Percentiles rank a stretch among this genome's conserved stretches.
Evolutionary conservation across 1,284 basidiomycete species (phyloP).

Genomic region (Boletus semigastroideus): DNA sequence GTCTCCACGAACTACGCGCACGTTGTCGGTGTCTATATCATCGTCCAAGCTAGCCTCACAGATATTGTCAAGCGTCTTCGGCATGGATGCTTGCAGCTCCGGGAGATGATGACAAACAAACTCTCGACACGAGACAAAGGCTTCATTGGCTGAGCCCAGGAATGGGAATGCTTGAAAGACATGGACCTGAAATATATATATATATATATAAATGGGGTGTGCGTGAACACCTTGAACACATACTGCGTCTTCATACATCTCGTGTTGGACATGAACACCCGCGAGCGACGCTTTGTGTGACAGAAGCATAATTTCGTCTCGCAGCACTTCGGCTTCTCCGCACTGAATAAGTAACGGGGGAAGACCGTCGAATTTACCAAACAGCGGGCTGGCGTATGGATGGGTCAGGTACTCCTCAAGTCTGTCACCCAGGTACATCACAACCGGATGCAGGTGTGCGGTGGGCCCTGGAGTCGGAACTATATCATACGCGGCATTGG

Average conservation of each 20-base stretch:
- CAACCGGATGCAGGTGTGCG: slow-evolving; percentile 92
- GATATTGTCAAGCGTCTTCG: slow-evolving; percentile 50
- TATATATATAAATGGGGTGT: slow-evolving; percentile 2
- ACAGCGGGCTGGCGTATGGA: slow-evolving; percentile 95
- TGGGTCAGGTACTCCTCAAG: slow-evolving; percentile 88
- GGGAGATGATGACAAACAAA: slow-evolving; percentile 69
- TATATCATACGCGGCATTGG: slow-evolving; percentile 82
- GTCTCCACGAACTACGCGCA: slow-evolving; percentile 66
- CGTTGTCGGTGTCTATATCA: slow-evolving; percentile 64
- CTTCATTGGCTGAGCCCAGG: slow-evolving; percentile 67
- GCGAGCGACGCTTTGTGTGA: slow-evolving; percentile 91
- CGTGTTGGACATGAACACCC: slow-evolving; percentile 88
- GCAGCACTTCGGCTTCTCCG: slow-evolving; percentile 91
- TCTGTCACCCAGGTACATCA: slow-evolving; percentile 87
- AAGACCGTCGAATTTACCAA: slow-evolving; percentile 84
- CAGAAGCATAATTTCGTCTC: slow-evolving; percentile 91
- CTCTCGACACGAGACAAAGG: slow-evolving; percentile 74
- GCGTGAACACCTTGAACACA: slow-evolving; percentile 33
- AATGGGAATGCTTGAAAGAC: slow-evolving; percentile 92
- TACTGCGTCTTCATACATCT: slow-evolving; percentile 92
- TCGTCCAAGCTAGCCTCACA: slow-evolving; percentile 58
- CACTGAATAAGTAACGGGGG: slow-evolving; percentile 93
- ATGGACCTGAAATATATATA: slow-evolving; percentile 61
- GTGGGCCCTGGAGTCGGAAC: slow-evolving; percentile 73
- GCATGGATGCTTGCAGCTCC: slow-evolving; percentile 45